Evolutionary conservation across 192 early-diverging fungal species (phyloP), one percentile per base, ranked within the genome.

Genomic region (Chytriomyces sp.): DNA sequence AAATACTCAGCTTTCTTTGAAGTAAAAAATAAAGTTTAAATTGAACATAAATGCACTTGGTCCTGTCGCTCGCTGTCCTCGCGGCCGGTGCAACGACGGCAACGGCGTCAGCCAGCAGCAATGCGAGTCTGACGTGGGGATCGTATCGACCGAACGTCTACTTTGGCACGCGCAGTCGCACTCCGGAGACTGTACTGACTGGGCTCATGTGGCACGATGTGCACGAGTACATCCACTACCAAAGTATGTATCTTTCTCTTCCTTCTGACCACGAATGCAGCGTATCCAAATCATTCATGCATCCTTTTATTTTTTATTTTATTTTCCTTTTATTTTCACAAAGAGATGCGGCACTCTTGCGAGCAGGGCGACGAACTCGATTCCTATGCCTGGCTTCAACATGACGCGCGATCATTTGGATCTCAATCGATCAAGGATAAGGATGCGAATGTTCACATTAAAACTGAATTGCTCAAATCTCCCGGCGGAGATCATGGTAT

Each of bases 151-250:
- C 96, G 10, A 94, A 95, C 80, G 82, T 98, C 20, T 98, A 97
- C 82, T 95, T 98, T 88, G 96, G 96, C 49, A 93, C 92, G 0
- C 88, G 93, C 0, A 91, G 94, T 13, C 91, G 94, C 57, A 64
- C 90, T 45, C 85, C 92, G 0, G 85, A 93, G 50, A 88, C 93
- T 4, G 78, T 98, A 18, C 84, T 94, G 81, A 93, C 93, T 24
- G 94, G 96, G 7, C 86, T 98, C n/a, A 93, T 95, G 91, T 97
- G 96, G 96, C 95, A 93, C 84, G 92, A 93, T 18, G 66, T 82
- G 16, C 80, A 84, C 5, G 87, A 90, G 46, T 74, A 63, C 45
- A 16, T 50, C 6, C 77, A 89, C 53, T 86, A 81, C 67, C 80
- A 83, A 50, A 84, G 89, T 88, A 61, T 78, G 90, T 18, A n/a